Evolutionary conservation across 306 rosid species (phyloP), one percentile per base, ranked within the genome.

Genomic region (Betula pendula): DNA sequence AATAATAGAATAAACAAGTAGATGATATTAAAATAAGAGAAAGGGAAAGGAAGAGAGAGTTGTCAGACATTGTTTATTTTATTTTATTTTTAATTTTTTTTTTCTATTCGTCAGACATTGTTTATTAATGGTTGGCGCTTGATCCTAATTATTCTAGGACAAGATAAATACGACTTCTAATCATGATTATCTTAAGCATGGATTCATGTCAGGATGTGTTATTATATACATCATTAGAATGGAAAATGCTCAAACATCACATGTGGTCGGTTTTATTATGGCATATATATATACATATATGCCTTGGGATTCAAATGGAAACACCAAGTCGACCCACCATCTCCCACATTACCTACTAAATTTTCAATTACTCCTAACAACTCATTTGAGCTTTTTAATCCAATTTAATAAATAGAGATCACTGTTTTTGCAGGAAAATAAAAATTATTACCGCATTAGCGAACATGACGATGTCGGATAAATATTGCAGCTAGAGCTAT

Each of bases 131-230:
- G 72, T 74, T 3, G 77, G 82, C 48, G 31, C 53, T 56, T 58
- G 79, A 84, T 80, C 77, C 85, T 45, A 25, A 53, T 78, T 77
- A 82, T 70, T 81, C 68, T 73, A 8, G 38, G 89, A 84, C 88
- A 60, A 86, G 47, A 73, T 47, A 49, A 72, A 44, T 35, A 67
- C 49, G 63, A 47, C 29, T n/a, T n/a, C 58, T 71, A 68, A 73
- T 47, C 33, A 25, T 13, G 43, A 59, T 68, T 69, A 60, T 81
- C n/a, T 52, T 56, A 50, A 75, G 58, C 69, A 48, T 40, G 45
- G 19, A 75, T 80, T 74, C 52, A 66, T 56, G 33, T 68, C 45
- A 81, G 44, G 38, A 63, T 25, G 20, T 33, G 11, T 6, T 5
- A 42, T 42, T 35, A 12, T 20, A 53, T 63, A 6, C 6, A 3